Percentiles rank a stretch among this genome's conserved stretches.
phyloP scores from a whole-genome alignment of 176 grass and related monocot genomes.

The Rhipidocladum racemiflorum region DNA sequence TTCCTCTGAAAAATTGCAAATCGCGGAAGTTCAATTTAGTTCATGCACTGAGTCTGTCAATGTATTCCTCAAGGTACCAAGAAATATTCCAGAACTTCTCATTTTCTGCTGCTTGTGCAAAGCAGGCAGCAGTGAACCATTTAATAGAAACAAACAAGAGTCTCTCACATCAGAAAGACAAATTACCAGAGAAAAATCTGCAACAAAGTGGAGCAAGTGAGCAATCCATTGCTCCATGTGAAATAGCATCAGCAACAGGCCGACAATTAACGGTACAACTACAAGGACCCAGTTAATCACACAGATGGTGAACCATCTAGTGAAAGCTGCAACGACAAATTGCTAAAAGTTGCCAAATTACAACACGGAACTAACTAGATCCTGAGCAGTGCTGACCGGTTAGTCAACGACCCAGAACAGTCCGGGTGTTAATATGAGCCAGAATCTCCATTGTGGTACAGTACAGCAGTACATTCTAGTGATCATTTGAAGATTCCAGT shows the following conservation, averaged over 20 bases:
- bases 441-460: neutral
- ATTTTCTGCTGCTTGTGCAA: neutral
- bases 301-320: neutral
- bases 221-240: neutral
- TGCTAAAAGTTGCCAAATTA: conserved; percentile 1
- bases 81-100: neutral
- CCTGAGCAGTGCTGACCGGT: neutral
- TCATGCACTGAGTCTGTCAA: neutral
- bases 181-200: neutral
- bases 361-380: conserved; percentile 3
- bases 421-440: neutral
- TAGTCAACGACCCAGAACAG: neutral
- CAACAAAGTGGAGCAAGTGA: neutral
- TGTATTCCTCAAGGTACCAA: neutral
- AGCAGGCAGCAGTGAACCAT: neutral
- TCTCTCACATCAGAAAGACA: neutral
- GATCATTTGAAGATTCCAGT: conserved; percentile 60
- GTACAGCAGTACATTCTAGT: neutral
- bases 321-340: neutral
- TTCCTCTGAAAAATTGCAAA: neutral
- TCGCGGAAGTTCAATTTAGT: neutral
- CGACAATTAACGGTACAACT: neutral
- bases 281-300: neutral
- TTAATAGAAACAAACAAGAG: neutral
- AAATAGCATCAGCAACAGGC: neutral